Evolutionary conservation across 768 basidiomycete genomes (phyloP).

Genomic region (Calocybe indica): DNA sequence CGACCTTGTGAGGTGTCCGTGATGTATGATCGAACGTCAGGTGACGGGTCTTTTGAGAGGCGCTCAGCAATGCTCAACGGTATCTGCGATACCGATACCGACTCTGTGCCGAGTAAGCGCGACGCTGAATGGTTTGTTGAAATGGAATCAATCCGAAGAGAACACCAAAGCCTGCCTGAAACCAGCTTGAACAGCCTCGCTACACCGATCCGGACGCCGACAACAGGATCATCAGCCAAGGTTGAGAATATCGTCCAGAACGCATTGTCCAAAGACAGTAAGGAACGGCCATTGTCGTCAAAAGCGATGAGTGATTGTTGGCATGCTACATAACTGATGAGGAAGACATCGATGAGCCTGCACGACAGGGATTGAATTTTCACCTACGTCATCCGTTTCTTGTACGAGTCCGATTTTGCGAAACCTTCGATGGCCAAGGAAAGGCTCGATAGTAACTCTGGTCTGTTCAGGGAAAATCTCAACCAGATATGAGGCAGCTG

Average conservation of each 20-base stretch:
- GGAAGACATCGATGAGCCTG: constrained; percentile 7
- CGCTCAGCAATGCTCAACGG: constrained; percentile 35
- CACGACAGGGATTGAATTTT: constrained; percentile 2
- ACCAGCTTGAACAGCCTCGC: constrained; percentile 64
- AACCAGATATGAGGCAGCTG: constrained; percentile 45
- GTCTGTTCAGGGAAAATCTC: too few species aligned
- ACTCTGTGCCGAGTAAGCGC: constrained; percentile 17
- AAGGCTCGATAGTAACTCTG: too few species aligned
- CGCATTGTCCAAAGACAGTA: constrained; percentile 35
- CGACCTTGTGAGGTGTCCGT: constrained; percentile 19
- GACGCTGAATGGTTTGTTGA: constrained; percentile 15
- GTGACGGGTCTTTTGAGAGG: constrained; percentile 50
- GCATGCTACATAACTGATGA: constrained; percentile 66
- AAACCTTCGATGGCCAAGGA: constrained; percentile 26
- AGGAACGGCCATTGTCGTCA: constrained; percentile 24
- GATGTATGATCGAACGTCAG: constrained; percentile 60
- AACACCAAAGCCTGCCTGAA: constrained; percentile 38
- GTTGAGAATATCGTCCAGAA: constrained; percentile 51
- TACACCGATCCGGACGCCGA: constrained; percentile 82
- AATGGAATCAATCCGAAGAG: not conserved
- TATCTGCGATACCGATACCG: constrained; percentile 28
- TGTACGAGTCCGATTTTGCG: constrained; percentile 41
- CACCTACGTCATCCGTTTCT: constrained; percentile 69
- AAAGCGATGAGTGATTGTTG: constrained; percentile 51
- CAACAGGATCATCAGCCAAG: constrained; percentile 61